Conservation (phyloP, 257 asterid genomes). For the Gardenia jasminoides region DNA sequence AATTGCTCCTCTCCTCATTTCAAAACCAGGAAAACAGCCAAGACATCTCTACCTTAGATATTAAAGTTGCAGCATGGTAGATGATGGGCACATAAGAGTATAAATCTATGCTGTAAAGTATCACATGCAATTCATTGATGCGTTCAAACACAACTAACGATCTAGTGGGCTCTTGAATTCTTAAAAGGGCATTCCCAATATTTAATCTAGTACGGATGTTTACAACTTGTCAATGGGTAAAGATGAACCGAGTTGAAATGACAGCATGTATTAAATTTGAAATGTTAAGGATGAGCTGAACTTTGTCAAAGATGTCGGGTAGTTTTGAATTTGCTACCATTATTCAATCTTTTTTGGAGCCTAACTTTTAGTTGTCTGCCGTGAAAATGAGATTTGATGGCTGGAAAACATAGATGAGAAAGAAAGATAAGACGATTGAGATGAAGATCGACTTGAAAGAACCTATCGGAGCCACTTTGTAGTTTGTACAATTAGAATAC, state of each 20-base stretch:
- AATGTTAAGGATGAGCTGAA: background rate
- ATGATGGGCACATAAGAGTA: background rate
- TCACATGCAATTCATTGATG: background rate
- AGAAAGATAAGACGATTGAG: background rate
- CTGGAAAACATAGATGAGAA: background rate
- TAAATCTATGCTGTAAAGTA: background rate
- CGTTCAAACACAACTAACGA: background rate
- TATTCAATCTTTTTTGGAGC: background rate
- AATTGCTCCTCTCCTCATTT: background rate
- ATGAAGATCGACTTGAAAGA: slow-evolving; percentile 1
- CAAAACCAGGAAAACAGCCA: background rate
- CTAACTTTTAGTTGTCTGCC: slow-evolving; percentile 1
- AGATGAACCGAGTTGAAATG: background rate
- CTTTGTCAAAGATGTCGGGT: slow-evolving; percentile 12
- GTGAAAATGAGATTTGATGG: slow-evolving; percentile 12
- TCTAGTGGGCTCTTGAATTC: background rate
- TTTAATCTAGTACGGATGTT: background rate
- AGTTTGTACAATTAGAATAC: background rate
- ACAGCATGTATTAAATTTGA: background rate
- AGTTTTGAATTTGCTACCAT: background rate
- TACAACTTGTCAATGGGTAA: background rate
- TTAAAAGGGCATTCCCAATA: too few species aligned
- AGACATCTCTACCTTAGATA: background rate
- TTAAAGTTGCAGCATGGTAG: background rate
- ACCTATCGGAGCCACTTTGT: background rate